phyloP scores from a whole-genome alignment of 2,329 filamentous ascomycete genomes.

The Epichloe amarillans region DNA sequence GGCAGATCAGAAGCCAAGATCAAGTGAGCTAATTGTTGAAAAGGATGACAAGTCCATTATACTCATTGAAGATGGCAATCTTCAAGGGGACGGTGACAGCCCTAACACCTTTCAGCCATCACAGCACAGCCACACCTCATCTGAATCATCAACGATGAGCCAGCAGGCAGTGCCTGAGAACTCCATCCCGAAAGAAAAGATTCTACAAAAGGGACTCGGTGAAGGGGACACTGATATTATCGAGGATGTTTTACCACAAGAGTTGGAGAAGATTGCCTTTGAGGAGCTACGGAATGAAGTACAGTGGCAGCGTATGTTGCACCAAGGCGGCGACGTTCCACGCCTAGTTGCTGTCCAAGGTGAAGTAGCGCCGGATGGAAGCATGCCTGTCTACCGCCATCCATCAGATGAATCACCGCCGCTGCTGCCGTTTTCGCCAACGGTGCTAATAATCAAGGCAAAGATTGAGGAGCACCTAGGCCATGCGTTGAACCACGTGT shows the following conservation, averaged over 20 bases:
- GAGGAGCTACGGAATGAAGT: slow-evolving; percentile 60
- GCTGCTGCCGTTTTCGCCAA: slow-evolving; percentile 60
- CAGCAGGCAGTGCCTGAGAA: neutral
- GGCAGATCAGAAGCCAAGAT: neutral
- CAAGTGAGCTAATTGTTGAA: neutral
- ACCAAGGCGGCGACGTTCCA: slow-evolving; percentile 82
- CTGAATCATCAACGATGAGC: neutral
- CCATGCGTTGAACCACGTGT: slow-evolving; percentile 75
- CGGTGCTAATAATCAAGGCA: slow-evolving; percentile 53
- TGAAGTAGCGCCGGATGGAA: slow-evolving; percentile 51
- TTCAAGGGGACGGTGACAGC: neutral
- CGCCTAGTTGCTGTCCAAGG: slow-evolving; percentile 86
- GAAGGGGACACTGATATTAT: slow-evolving; percentile 72
- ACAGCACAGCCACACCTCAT: neutral
- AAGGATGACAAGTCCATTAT: neutral
- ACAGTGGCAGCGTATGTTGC: slow-evolving; percentile 82
- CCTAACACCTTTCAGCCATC: neutral
- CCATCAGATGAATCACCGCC: slow-evolving; percentile 79
- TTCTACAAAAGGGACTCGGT: slow-evolving; percentile 45
- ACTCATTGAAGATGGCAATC: neutral
- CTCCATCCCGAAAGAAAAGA: neutral
- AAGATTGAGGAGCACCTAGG: slow-evolving; percentile 60
- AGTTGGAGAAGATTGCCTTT: slow-evolving; percentile 49
- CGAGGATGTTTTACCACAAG: slow-evolving; percentile 50
- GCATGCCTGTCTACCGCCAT: slow-evolving; percentile 84